Base-by-base conservation (phyloP, 2,329 filamentous ascomycete genomes). In the Apiospora sp. region DNA sequence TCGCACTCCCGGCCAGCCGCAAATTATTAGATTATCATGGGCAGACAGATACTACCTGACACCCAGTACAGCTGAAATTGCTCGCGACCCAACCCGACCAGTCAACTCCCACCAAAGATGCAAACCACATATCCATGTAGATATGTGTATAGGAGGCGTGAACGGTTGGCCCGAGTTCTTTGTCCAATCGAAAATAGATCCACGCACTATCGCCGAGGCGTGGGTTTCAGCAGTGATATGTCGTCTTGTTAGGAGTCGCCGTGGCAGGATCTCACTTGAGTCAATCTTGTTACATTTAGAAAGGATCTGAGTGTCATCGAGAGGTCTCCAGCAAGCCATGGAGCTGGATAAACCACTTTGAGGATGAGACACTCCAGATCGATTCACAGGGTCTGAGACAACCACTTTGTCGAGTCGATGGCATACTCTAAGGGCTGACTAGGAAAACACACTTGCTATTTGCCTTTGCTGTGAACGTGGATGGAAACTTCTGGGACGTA, bases 291-390 rank as follows among this genome's bases (percentile, higher is more conserved):
- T 37, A 37, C 51, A 22, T 12, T 37, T 61, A 37, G 54, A 64
- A 37, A 61, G 0, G 58, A 64, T 64, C 30, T 37, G 34, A 19
- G 4, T 58, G 24, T 58, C 54, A 30, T 61, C 30, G 30, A 30
- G 22, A n/a, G 30, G 30, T 37, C 16, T 37, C 4, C 58, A 64
- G 54, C 30, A 37, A 34, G 34, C 34, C 30, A n/a, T 14, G 4
- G 41, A 41, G 58, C 30, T 64, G 30, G 58, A 64, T 12, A 22
- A 22, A 61, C 51, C 51, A 58, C 51, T 34, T 58, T 19, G 54
- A n/a, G 54, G 12, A 64, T 64, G 34, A 64, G 58, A 64, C 58
- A 64, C 34, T 24, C 30, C 34, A 41, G 58, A 64, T 64, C 58
- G 58, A 37, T 14, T 19, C 22, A 64, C 22, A 24, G 58, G 58